A percentile compares a stretch with the other conserved stretches of the same genome.
phyloP scores from a whole-genome alignment of 163 green algal genomes.

The Coccomyxa subellipsoidea region DNA sequence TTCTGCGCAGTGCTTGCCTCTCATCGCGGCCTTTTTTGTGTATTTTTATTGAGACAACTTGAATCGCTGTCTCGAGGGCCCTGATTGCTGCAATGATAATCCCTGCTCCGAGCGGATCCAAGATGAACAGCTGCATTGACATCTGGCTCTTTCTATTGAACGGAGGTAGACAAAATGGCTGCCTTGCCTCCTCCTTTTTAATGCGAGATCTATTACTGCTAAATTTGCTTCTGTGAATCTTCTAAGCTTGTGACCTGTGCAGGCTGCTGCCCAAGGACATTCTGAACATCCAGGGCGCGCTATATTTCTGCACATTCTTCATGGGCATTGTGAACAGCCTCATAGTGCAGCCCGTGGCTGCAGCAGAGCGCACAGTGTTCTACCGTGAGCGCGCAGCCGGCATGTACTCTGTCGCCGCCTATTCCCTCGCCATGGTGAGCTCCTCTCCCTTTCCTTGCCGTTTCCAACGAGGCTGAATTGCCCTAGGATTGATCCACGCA shows the following conservation, averaged over 20 bases:
- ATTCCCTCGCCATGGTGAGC: constrained; percentile 17
- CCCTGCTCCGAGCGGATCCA: no score
- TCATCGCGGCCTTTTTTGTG: no score
- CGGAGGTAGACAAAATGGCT: no score
- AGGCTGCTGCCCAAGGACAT: constrained; percentile 17
- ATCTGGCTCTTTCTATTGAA: no score
- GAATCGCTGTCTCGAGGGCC: no score
- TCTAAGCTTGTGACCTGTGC: not conserved
- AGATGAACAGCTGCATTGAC: no score
- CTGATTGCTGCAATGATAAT: no score
- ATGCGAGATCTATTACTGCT: not conserved
- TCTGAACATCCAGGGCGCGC: constrained; percentile 44
- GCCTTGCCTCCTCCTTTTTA: no score
- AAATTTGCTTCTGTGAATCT: not conserved
- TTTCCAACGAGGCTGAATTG: no score
- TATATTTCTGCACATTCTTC: constrained; percentile 50
- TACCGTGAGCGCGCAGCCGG: constrained; percentile 39
- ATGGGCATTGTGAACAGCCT: constrained; percentile 29
- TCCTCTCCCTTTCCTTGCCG: not conserved
- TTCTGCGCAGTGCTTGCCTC: no score
- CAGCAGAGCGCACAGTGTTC: constrained; percentile 32
- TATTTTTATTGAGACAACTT: no score
- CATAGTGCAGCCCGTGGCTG: constrained; percentile 27
- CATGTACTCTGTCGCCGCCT: constrained; percentile 28
- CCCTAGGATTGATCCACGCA: no score